Evolutionary conservation across 768 basidiomycete species (phyloP).

Genomic region (Termitomyces sp.): DNA sequence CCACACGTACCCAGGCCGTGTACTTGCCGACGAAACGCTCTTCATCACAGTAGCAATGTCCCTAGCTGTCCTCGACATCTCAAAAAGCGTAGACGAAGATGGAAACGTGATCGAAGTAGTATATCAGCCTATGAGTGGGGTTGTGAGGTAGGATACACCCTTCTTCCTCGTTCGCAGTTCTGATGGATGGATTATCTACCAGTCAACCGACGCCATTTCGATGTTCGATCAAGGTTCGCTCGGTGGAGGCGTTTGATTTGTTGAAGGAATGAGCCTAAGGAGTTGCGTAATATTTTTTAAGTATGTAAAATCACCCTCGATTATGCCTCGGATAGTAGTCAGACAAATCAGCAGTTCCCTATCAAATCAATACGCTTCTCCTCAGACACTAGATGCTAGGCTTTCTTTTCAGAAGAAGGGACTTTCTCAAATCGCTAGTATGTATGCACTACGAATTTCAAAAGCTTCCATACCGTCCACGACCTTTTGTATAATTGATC

Average conservation of each 20-base stretch:
- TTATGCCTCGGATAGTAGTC: too few species aligned
- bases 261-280: too few species aligned
- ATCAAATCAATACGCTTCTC: too few species aligned
- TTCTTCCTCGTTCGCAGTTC: too few species aligned
- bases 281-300: too few species aligned
- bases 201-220: conserved; percentile 4
- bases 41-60: conserved; percentile 1
- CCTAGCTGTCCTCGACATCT: conserved; percentile 1
- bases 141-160: neutral
- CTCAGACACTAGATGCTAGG: too few species aligned
- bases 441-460: neutral
- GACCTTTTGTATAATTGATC: neutral
- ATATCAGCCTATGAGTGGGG: neutral
- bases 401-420: too few species aligned
- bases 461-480: neutral
- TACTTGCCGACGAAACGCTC: neutral
- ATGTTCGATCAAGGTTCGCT: neutral
- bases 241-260: neutral
- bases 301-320: too few species aligned
- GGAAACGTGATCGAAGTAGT: neutral
- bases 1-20: too few species aligned
- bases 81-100: neutral
- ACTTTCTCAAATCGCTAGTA: neutral
- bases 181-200: neutral
- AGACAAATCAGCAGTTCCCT: too few species aligned